Percentiles rank a stretch among this genome's conserved stretches.
These are phyloP conservation scores for Leersia perrieri DNA, from an alignment of 176 grass and related monocot genomes.

Conservation along the genomic window DNA sequence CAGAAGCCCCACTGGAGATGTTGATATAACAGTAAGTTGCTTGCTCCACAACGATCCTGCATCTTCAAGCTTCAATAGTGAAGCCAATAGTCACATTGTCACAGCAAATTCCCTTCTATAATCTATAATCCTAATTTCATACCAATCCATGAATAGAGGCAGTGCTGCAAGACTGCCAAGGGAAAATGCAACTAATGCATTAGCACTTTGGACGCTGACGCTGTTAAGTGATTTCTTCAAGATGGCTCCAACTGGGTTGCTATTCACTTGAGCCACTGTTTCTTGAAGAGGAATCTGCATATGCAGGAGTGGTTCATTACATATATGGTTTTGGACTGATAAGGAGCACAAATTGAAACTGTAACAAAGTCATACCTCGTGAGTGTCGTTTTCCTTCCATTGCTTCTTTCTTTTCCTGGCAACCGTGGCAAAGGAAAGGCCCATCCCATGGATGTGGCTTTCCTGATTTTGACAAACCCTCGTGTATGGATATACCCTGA, in stretches of 20 bases:
- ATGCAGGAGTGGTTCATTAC: not conserved
- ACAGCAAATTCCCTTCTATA: not conserved
- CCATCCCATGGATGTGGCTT: conserved; percentile 75
- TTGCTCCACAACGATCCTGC: not conserved
- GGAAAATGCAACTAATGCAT: conserved; percentile 9
- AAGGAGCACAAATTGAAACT: not conserved
- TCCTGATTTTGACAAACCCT: conserved; percentile 44
- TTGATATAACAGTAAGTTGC: not conserved
- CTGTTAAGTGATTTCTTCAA: conserved; percentile 22
- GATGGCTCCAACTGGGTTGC: conserved; percentile 7
- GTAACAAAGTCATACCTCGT: conserved; percentile 39
- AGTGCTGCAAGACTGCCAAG: not conserved
- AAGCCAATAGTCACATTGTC: not conserved
- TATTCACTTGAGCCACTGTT: conserved; percentile 59
- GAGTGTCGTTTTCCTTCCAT: conserved; percentile 86
- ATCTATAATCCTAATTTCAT: conserved; percentile 13
- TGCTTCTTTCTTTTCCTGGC: conserved; percentile 91
- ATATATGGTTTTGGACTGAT: not conserved
- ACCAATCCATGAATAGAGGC: not conserved
- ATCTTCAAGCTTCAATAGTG: not conserved
- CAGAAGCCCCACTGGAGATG: conserved; percentile 8
- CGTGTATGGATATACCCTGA: conserved; percentile 86
- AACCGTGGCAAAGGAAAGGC: conserved; percentile 85
- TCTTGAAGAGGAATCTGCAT: conserved; percentile 57
- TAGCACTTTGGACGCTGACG: not conserved